Conservation (phyloP, 2,329 filamentous ascomycete species). For the Exophiala sp. region DNA sequence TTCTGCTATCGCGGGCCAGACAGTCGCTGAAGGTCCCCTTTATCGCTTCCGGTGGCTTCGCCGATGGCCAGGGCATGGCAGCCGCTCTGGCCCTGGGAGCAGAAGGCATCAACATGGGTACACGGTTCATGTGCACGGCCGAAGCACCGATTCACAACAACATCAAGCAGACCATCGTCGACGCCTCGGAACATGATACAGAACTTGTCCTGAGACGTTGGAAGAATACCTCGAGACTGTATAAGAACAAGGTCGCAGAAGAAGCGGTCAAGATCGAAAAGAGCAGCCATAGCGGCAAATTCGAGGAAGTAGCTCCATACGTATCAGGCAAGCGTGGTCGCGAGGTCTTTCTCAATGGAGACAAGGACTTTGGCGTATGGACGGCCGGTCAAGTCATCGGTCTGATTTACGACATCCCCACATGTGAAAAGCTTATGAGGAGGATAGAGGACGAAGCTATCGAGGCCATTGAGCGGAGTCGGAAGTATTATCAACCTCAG, state of each 20-base stretch:
- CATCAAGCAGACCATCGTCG: constrained; percentile 90
- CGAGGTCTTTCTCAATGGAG: constrained; percentile 88
- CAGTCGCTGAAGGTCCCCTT: constrained; percentile 84
- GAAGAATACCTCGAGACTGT: constrained; percentile 88
- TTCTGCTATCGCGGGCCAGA: constrained; percentile 74
- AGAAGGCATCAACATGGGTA: constrained; percentile 97
- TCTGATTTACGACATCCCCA: constrained; percentile 64
- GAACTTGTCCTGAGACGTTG: constrained; percentile 82
- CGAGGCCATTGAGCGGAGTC: constrained; percentile 59
- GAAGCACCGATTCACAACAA: constrained; percentile 90
- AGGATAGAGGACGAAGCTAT: constrained; percentile 77
- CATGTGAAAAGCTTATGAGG: constrained; percentile 62
- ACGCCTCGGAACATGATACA: constrained; percentile 85
- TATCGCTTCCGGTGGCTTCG: constrained; percentile 93
- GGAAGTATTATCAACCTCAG: constrained; percentile 23
- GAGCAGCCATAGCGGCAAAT: constrained; percentile 79
- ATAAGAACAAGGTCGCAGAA: constrained; percentile 81
- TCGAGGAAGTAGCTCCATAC: constrained; percentile 78
- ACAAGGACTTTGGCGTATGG: constrained; percentile 91
- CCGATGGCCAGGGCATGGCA: constrained; percentile 87
- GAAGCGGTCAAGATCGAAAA: constrained; percentile 79
- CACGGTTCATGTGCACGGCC: constrained; percentile 92
- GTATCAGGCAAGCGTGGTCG: constrained; percentile 88
- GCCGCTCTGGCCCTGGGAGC: constrained; percentile 87
- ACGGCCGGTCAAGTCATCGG: constrained; percentile 95